These are phyloP conservation scores for Aristolochia californica DNA, from an alignment of 164 flowering plant genomes.

Conservation along the genomic window DNA sequence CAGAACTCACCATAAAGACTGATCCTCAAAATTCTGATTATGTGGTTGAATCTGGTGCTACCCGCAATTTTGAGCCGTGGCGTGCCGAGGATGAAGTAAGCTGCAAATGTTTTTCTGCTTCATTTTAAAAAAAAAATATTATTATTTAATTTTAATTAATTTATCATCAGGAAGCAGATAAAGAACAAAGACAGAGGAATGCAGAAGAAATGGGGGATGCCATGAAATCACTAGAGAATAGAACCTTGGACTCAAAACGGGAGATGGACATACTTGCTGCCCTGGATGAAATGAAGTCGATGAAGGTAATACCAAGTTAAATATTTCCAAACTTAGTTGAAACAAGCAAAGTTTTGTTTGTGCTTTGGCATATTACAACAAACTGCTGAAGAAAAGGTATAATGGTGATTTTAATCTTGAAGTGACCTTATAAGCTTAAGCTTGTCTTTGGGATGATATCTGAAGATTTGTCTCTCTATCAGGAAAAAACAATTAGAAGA, in stretches of 20 bases:
- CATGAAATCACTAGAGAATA: constrained; percentile 88
- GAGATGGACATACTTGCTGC: constrained; percentile 96
- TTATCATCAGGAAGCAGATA: constrained; percentile 40
- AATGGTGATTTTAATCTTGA: constrained; percentile 4
- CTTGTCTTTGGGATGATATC: not conserved
- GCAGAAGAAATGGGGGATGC: constrained; percentile 94
- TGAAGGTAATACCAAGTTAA: constrained; percentile 41
- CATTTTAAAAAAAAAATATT: too few relatives aligned
- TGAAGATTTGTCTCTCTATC: constrained; percentile 6
- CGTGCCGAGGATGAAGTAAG: constrained; percentile 86
- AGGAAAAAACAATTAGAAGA: constrained; percentile 69
- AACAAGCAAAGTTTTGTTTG: too few relatives aligned
- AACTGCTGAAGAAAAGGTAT: constrained; percentile 57
- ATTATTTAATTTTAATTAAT: not conserved
- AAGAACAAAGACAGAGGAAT: constrained; percentile 53
- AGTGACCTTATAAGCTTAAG: not conserved
- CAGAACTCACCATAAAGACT: constrained; percentile 80
- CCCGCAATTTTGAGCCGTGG: constrained; percentile 95
- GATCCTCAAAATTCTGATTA: constrained; percentile 96
- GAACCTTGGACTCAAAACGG: constrained; percentile 80
- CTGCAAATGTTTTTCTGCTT: not conserved
- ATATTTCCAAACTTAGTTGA: not conserved
- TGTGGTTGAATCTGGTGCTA: constrained; percentile 79
- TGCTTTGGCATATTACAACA: constrained; percentile 73
- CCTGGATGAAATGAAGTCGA: constrained; percentile 91